phyloP scores from a whole-genome alignment of 441 rosid species.

The Gossypium gossypioides region DNA sequence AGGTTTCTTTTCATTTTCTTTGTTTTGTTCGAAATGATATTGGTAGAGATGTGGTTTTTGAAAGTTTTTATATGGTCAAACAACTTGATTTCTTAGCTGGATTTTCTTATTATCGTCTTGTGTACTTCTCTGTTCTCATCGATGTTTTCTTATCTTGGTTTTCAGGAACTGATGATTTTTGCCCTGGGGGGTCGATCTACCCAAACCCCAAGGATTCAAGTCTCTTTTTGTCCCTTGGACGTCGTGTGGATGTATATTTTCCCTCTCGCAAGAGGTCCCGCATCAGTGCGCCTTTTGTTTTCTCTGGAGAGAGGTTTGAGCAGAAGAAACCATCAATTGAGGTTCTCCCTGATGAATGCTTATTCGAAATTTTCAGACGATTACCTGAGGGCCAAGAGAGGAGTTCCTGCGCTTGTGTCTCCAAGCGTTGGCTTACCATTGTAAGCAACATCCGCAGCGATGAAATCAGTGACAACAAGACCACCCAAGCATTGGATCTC shows the following conservation, averaged over 20 bases:
- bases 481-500: slow-evolving; percentile 2
- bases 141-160: slow-evolving; percentile 10
- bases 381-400: slow-evolving; percentile 58
- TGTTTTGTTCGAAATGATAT: neutral
- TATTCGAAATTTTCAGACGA: slow-evolving; percentile 75
- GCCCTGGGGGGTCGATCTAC: slow-evolving; percentile 47
- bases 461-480: slow-evolving; percentile 34
- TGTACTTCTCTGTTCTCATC: neutral
- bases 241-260: slow-evolving; percentile 50
- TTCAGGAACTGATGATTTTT: slow-evolving; percentile 67
- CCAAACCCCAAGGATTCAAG: slow-evolving; percentile 56
- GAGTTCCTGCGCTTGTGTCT: slow-evolving; percentile 65
- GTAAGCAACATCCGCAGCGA: slow-evolving; percentile 49
- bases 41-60: neutral
- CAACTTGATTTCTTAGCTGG: neutral
- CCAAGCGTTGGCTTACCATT: slow-evolving; percentile 79
- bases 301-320: slow-evolving; percentile 37
- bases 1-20: neutral
- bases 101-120: neutral
- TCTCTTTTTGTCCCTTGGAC: slow-evolving; percentile 45
- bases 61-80: neutral
- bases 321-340: slow-evolving; percentile 48
- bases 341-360: slow-evolving; percentile 81
- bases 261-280: slow-evolving; percentile 79
- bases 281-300: slow-evolving; percentile 44